Base-by-base conservation (phyloP, 1,139 yeast genomes). In the Scheffersomyces insectosa region DNA sequence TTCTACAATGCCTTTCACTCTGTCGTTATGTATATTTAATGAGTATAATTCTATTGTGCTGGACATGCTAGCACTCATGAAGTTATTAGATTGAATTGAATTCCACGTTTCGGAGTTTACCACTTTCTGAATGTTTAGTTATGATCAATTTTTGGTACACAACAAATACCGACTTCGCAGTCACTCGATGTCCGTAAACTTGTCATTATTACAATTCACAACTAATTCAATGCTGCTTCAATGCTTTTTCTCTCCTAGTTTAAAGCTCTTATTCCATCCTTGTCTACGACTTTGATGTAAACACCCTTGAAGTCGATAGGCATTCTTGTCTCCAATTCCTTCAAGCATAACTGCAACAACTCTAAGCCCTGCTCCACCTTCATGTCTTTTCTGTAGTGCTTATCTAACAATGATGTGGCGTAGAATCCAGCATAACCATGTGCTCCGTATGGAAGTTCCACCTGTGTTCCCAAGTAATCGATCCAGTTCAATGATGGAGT, bases 371-470 rank as follows among this genome's bases (percentile, higher is more conserved):
- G 95, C 29, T 84, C 90, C 37, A 80, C 68, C 9, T 80, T 72
- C 83, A 91, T 80, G 54, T 84, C 95, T 38, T 83, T 79, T 60
- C 85, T 79, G 68, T 91, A 90, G 67, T 91, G 97, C 56, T 86
- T 90, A 70, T 93, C 99, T 56, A 95, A 77, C 50, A 93, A 72
- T 3, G 99, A 88, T 63, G 89, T 79, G 37, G 96, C 84, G 66
- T 93, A 93, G 66, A 90, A 95, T 3, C 95, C 96, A 30, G 99
- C 96, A 60, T 95, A 93, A 3, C 99, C 99, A 60, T 90, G 97
- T 2, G 97, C 96, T 10, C 96, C 97, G 61, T 95, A 93, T 15
- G 99, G 98, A 46, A 93, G 75, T 48, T 85, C 89, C 13, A 85
- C 96, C 53, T 85, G 82, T 3, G 99, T 89, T 3, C 99, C 99